A percentile compares a stretch with the other conserved stretches of the same genome.
Conservation (phyloP, 2,329 filamentous ascomycete genomes). For the Microsporum canis region DNA sequence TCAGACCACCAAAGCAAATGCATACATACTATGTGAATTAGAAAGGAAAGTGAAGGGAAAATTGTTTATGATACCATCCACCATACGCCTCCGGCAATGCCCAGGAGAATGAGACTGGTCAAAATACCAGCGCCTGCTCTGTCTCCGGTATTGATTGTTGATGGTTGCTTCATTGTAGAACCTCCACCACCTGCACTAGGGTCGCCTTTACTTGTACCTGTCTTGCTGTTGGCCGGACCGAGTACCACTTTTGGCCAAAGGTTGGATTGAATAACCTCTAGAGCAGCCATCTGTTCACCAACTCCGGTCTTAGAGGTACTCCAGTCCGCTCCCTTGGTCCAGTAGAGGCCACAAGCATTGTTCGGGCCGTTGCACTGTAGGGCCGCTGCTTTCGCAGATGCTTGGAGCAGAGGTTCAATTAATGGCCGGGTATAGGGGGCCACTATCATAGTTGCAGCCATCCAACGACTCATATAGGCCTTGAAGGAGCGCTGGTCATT, state of each 20-base stretch:
- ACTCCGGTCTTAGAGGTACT: conserved; percentile 49
- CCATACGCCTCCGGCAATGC: conserved; percentile 45
- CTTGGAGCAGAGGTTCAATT: conserved; percentile 43
- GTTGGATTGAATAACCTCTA: conserved; percentile 54
- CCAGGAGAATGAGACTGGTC: conserved; percentile 47
- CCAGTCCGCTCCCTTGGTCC: conserved; percentile 39
- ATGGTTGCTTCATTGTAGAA: conserved; percentile 24
- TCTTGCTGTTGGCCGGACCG: conserved; percentile 34
- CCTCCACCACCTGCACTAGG: conserved; percentile 22
- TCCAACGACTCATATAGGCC: conserved; percentile 52
- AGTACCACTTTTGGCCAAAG: conserved; percentile 28
- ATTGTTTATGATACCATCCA: conserved; percentile 34
- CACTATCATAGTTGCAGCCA: conserved; percentile 46
- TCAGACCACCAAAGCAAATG: conserved; percentile 1
- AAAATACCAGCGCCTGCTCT: conserved; percentile 56
- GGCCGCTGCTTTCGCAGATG: conserved; percentile 45
- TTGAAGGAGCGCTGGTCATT: conserved; percentile 57
- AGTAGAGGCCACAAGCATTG: conserved; percentile 19
- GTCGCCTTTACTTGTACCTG: conserved; percentile 43
- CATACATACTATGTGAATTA: conserved; percentile 3
- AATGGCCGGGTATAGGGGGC: conserved; percentile 44
- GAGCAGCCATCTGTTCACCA: conserved; percentile 59
- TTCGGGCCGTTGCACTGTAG: conserved; percentile 18
- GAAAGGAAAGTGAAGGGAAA: neutral
- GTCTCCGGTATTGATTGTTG: conserved; percentile 48